Evolutionary conservation across 2,329 filamentous ascomycete species (phyloP).

Genomic region (Drechslera avenae): DNA sequence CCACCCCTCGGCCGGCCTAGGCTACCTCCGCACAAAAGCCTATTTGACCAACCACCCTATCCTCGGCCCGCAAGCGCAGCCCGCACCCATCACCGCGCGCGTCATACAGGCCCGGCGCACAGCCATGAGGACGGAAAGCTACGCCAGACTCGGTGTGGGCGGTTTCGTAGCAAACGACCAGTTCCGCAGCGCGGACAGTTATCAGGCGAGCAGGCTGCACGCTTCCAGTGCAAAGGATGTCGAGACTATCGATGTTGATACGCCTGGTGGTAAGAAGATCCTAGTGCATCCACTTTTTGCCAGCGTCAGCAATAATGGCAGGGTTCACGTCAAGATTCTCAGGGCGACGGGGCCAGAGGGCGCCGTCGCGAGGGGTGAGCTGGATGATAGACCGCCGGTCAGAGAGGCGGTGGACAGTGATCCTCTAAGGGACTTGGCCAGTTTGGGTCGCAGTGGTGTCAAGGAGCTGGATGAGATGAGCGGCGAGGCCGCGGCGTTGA

Average conservation of each 20-base stretch:
- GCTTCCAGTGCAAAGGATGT: conserved; percentile 22
- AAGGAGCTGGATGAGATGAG: conserved; percentile 31
- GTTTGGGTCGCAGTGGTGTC: conserved; percentile 18
- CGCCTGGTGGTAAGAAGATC: conserved; percentile 58
- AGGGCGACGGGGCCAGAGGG: conserved; percentile 30
- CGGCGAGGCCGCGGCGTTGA: conserved; percentile 19
- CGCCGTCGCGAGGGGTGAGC: conserved; percentile 28
- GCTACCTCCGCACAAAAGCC: conserved; percentile 62
- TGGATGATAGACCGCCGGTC: conserved; percentile 34
- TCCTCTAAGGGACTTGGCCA: conserved; percentile 15
- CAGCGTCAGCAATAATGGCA: conserved; percentile 37
- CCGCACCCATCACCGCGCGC: conserved; percentile 61
- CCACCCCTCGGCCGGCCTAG: conserved; percentile 68
- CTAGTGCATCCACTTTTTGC: conserved; percentile 56
- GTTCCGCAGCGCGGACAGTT: conserved; percentile 37
- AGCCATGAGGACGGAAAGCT: conserved; percentile 18
- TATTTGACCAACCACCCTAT: conserved; percentile 64
- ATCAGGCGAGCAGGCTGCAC: conserved; percentile 28
- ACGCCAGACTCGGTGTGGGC: conserved; percentile 51
- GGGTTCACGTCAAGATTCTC: conserved; percentile 36
- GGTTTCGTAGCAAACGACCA: conserved; percentile 52
- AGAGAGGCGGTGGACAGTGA: conserved; percentile 13
- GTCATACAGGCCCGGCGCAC: conserved; percentile 54
- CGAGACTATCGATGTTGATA: conserved; percentile 50
- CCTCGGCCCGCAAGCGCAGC: conserved; percentile 62